Evolutionary conservation across 495 filamentous ascomycete species (phyloP).

Genomic region (Penicillium maclennaniae): DNA sequence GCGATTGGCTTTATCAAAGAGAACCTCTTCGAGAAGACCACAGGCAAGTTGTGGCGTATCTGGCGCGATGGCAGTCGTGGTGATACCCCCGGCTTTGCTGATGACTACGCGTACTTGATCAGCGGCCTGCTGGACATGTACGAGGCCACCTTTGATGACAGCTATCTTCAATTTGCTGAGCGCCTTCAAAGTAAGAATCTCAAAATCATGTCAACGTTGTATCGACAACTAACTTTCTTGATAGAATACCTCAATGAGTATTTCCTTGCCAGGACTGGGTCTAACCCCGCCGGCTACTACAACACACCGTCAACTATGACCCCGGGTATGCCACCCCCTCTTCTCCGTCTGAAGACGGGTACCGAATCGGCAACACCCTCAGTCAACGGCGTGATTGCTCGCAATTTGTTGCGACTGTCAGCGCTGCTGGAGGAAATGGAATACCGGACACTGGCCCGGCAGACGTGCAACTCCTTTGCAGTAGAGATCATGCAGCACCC

Average conservation of each 20-base stretch:
- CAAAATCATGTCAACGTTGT: neutral
- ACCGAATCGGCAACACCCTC: conserved; percentile 90
- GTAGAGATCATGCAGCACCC: conserved; percentile 90
- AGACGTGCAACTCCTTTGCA: conserved; percentile 80
- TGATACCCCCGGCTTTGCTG: conserved; percentile 75
- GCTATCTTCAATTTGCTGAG: conserved; percentile 79
- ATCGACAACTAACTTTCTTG: conserved; percentile 12
- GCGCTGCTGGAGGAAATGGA: conserved; percentile 62
- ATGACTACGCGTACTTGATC: conserved; percentile 92
- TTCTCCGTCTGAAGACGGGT: conserved; percentile 87
- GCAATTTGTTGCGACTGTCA: conserved; percentile 77
- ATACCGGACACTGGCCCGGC: conserved; percentile 61
- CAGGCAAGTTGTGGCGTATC: conserved; percentile 66
- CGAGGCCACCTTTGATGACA: conserved; percentile 77
- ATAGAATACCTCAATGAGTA: conserved; percentile 61
- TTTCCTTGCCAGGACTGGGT: conserved; percentile 58
- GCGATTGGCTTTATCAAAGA: conserved; percentile 73
- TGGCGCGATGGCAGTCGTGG: conserved; percentile 66
- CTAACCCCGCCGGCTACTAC: conserved; percentile 71
- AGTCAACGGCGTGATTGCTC: conserved; percentile 77
- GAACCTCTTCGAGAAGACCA: conserved; percentile 66
- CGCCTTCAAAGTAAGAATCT: conserved; percentile 65
- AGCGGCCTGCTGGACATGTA: conserved; percentile 83
- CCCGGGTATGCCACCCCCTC: conserved; percentile 67
- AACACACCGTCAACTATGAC: conserved; percentile 63